A percentile compares a stretch with the other conserved stretches of the same genome.
Conservation (phyloP, 805 yeast species). For the Saccharomycopsis sp. region DNA sequence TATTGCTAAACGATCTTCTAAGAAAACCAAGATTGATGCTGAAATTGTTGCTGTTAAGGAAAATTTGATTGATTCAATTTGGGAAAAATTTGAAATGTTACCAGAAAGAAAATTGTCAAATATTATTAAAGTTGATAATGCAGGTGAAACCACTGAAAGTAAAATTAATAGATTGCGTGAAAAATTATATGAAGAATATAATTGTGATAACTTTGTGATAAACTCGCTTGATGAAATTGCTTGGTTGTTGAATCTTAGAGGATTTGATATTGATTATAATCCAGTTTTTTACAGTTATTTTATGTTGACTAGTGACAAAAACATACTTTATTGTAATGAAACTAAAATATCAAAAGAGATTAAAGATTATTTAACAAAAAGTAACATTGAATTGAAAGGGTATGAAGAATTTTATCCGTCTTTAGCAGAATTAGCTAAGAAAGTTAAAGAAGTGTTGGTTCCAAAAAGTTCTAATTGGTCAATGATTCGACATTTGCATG, state of each 20-base stretch:
- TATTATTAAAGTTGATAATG: constrained; percentile 42
- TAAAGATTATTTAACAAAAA: constrained; percentile 34
- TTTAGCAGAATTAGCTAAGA: constrained; percentile 31
- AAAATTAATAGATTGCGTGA: constrained; percentile 47
- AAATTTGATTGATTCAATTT: constrained; percentile 70
- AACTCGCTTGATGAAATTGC: constrained; percentile 85
- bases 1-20: neutral
- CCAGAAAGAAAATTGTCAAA: constrained; percentile 51
- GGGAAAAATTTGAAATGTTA: constrained; percentile 58
- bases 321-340: constrained; percentile 7
- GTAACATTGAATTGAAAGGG: constrained; percentile 41
- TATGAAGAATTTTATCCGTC: constrained; percentile 58
- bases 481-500: constrained; percentile 41
- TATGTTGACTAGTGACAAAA: constrained; percentile 24
- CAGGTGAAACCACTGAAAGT: constrained; percentile 57
- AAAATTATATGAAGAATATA: constrained; percentile 29
- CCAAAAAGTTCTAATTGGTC: constrained; percentile 66
- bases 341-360: constrained; percentile 25
- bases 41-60: constrained; percentile 44
- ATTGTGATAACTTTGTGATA: constrained; percentile 44
- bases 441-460: constrained; percentile 36
- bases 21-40: constrained; percentile 5
- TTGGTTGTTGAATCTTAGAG: constrained; percentile 83
- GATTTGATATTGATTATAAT: constrained; percentile 73
- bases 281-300: constrained; percentile 81